Conservation (phyloP, 352 stramenopile genomes). For the Pythium pectinolyticum region DNA sequence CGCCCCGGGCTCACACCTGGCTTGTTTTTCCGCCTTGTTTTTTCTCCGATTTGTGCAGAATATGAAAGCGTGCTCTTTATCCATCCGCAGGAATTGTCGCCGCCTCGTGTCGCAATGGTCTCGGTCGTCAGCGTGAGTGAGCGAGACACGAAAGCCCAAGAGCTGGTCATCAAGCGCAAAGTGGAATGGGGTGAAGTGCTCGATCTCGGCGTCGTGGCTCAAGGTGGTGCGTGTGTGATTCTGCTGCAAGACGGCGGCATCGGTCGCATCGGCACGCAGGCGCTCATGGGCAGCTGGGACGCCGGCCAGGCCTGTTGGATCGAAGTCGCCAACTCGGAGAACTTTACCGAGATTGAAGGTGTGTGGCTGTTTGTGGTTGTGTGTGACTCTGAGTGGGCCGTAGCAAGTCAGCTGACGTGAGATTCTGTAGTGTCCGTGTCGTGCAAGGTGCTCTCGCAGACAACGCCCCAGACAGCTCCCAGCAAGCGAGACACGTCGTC, state of each 20-base stretch:
- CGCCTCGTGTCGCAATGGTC: constrained; percentile 70
- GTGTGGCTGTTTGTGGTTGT: not conserved
- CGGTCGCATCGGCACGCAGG: constrained; percentile 76
- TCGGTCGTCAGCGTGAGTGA: constrained; percentile 69
- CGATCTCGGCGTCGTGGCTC: constrained; percentile 74
- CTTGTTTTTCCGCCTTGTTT: constrained; percentile 18
- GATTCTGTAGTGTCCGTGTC: constrained; percentile 54
- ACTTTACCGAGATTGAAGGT: constrained; percentile 75
- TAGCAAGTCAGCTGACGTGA: not conserved
- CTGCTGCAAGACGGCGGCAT: constrained; percentile 71
- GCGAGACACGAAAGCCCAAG: constrained; percentile 52
- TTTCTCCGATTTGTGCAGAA: constrained; percentile 49
- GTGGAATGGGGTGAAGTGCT: constrained; percentile 66
- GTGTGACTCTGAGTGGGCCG: not conserved
- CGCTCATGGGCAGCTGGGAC: constrained; percentile 85
- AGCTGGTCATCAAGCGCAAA: constrained; percentile 74
- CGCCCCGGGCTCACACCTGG: constrained; percentile 21
- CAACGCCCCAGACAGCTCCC: constrained; percentile 28
- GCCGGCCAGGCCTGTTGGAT: constrained; percentile 76
- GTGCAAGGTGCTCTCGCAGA: constrained; percentile 66
- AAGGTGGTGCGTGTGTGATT: constrained; percentile 78
- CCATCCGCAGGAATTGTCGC: constrained; percentile 66
- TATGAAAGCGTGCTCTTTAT: constrained; percentile 80
- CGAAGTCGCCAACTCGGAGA: constrained; percentile 62
- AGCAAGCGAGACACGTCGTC: constrained; percentile 31